Evolutionary conservation across 768 basidiomycete species (phyloP).

Genomic region (Tylopilus cervinicoccineus): DNA sequence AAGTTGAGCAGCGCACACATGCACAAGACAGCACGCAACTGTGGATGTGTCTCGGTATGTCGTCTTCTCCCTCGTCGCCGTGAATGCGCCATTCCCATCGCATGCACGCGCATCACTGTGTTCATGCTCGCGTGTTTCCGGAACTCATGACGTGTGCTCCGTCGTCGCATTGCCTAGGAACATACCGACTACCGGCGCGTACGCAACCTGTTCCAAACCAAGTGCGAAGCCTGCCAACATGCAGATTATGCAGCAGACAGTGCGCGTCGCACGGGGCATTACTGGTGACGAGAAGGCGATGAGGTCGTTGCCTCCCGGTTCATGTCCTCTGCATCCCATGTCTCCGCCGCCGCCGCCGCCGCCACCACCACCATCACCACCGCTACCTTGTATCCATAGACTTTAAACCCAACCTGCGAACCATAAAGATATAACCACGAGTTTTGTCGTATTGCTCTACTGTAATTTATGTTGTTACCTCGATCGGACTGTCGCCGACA

Average conservation of each 20-base stretch:
- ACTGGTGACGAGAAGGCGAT: constrained; percentile 13
- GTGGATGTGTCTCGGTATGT: constrained; percentile 47
- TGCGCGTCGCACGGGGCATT: constrained; percentile 26
- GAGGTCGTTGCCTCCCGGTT: constrained; percentile 2
- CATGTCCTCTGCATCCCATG: neutral
- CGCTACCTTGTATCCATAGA: neutral
- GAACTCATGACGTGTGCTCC: constrained; percentile 3
- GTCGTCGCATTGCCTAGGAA: constrained; percentile 23
- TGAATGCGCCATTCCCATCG: neutral
- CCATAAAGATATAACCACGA: neutral
- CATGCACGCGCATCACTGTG: neutral
- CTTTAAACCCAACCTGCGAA: neutral
- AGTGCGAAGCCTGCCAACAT: constrained; percentile 55
- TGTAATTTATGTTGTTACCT: neutral
- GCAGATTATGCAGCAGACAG: constrained; percentile 33
- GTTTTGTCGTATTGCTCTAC: neutral
- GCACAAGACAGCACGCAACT: constrained; percentile 56
- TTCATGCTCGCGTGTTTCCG: neutral
- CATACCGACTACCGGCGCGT: constrained; percentile 51
- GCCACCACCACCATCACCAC: neutral
- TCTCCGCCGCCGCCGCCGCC: constrained; percentile 5
- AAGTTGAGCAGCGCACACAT: constrained; percentile 52
- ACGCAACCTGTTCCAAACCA: constrained; percentile 60
- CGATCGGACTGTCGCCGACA: too few relatives aligned
- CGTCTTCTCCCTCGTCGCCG: neutral